Conservation (phyloP, 345 rosid genomes). For the Citrus trifoliata region DNA sequence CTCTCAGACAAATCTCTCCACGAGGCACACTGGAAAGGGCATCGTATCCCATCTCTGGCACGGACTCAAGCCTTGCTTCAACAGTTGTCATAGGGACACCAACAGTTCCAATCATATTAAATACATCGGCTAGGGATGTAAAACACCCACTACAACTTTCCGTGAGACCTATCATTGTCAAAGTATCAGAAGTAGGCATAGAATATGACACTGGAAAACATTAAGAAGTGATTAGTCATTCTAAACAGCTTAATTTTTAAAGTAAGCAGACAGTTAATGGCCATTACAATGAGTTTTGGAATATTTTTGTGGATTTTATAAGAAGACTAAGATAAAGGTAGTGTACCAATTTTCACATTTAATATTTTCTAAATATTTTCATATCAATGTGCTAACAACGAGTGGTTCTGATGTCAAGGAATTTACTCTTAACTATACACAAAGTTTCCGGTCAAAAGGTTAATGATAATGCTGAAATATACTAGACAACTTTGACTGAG, state of each 20-base stretch:
- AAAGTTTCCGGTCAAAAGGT: background rate
- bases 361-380: background rate
- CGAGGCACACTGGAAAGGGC: slow-evolving; percentile 62
- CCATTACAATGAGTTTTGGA: background rate
- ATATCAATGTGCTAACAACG: background rate
- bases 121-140: slow-evolving; percentile 70
- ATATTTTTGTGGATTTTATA: background rate
- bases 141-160: slow-evolving; percentile 92
- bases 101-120: slow-evolving; percentile 86
- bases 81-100: slow-evolving; percentile 89
- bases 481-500: background rate
- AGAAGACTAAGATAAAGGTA: background rate
- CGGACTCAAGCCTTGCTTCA: slow-evolving; percentile 88
- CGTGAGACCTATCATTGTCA: slow-evolving; percentile 63
- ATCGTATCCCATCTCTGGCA: slow-evolving; percentile 93
- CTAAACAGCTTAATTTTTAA: background rate
- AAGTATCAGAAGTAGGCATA: background rate
- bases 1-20: slow-evolving; percentile 92
- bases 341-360: background rate
- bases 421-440: background rate
- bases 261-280: background rate
- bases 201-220: background rate
- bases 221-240: background rate
- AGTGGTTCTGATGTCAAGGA: background rate
- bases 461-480: background rate